Evolutionary conservation across 2,329 filamentous ascomycete genomes (phyloP), one percentile per base, ranked within the genome.

Genomic region (Ceratocystis albifundus): DNA sequence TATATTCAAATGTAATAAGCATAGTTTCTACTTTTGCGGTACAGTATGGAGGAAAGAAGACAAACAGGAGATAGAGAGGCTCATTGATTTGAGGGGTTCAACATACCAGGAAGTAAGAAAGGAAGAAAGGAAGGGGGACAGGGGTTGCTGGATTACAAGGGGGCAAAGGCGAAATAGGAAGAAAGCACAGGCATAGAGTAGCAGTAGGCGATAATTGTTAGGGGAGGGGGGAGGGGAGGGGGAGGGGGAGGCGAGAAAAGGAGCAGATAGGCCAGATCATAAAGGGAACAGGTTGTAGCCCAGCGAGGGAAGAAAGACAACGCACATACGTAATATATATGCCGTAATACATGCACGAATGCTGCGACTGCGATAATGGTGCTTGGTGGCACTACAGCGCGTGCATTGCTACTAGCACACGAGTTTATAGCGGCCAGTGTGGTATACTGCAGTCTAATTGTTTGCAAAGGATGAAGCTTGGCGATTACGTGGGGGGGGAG

Each of bases 291-390:
- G 2, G 17, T 32, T 28, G 12, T 32, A 62, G 32, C 15, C 36
- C 30, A 12, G 59, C 4, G 59, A 17, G 30, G 30, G 59, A 25
- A 28, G 5, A 2, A 6, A n/a, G 41, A 46, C 41, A 32, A 25
- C 32, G 32, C 59, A 62, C 57, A 59, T 32, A 59, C 53, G 53
- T 59, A 59, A 59, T 32, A n/a, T 32, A 28, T 2, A 59, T 59
- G 53, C 28, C 53, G 53, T 59, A 59, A 59, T 59, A 30, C 53
- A 20, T 30, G 30, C 30, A 32, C 53, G 28, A 57, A 57, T 32
- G 28, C 28, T 59, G 53, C 53, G 22, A 50, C 17, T 4, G 22
- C 46, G 46, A 50, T 50, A 50, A 12, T 53, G 32, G 20, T 30
- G n/a, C 36, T 25, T 10, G 32, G 32, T 36, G 32, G 32, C 32